Conservation (phyloP, 23 red algal species). For the Gracilaria gracilis region DNA sequence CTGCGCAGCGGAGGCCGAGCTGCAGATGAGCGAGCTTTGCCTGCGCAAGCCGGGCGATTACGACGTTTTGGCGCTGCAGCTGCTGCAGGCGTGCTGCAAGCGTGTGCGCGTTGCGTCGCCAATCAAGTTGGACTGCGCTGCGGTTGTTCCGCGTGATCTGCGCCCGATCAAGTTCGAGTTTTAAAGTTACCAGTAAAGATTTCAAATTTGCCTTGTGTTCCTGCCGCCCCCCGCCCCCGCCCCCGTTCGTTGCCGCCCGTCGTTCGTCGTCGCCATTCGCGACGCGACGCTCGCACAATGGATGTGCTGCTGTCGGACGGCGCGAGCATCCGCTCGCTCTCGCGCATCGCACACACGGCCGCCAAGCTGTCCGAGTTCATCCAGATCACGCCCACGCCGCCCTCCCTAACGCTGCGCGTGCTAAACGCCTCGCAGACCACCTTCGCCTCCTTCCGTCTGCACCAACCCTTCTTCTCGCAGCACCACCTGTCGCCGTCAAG, state of each 20-base stretch:
- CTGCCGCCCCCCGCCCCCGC: too few relatives aligned
- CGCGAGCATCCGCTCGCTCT: not conserved
- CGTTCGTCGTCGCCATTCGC: too few relatives aligned
- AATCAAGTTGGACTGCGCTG: not conserved
- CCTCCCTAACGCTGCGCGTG: not conserved
- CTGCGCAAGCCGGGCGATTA: constrained; percentile 9
- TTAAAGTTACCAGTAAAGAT: too few relatives aligned
- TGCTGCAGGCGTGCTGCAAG: constrained; percentile 56
- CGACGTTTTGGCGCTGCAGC: constrained; percentile 20
- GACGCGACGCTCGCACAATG: too few relatives aligned
- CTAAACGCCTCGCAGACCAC: constrained; percentile 47
- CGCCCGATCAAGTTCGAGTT: not conserved
- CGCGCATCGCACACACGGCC: not conserved
- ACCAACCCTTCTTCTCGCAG: constrained; percentile 4
- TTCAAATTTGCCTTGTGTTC: too few relatives aligned
- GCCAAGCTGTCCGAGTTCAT: constrained; percentile 26
- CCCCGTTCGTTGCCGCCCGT: too few relatives aligned
- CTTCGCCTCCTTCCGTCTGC: constrained; percentile 3
- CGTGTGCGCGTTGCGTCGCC: not conserved
- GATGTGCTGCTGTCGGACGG: not conserved
- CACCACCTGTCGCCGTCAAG: not conserved
- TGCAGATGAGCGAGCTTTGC: not conserved
- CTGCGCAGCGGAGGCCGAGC: not conserved
- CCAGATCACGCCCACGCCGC: constrained; percentile 17
- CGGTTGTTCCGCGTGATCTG: constrained; percentile 1